Evolutionary conservation across 2,329 filamentous ascomycete genomes (phyloP), one percentile per base, ranked within the genome.

Genomic region (Diaporthe eres): DNA sequence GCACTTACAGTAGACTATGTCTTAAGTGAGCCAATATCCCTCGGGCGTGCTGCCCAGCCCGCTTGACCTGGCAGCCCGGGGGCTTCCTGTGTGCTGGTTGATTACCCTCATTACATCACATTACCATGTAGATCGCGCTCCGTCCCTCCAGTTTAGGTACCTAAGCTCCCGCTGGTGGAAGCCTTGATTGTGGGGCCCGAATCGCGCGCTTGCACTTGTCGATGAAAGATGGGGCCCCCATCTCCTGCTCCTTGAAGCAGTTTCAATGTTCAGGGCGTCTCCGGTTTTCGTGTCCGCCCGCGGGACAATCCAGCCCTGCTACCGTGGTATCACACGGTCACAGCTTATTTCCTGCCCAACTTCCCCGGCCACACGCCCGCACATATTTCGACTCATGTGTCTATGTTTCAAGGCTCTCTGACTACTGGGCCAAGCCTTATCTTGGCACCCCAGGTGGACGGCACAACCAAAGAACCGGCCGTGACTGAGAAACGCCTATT

Each of bases 41-140:
- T n/a, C 39, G 4, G 42, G 28, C 42, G 25, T 4, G 5, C 4
- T 51, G 44, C 28, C 44, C 61, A 49, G 44, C 28, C 42, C 61
- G 61, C 61, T 28, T n/a, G 28, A 44, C 13, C 39, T 63, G 60
- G 31, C 57, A 39, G 57, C 22, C 19, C 34, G 31, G 57, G 57
- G 60, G 42, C 7, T 10, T 25, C 9, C 3, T 37, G 28, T 31
- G 44, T 19, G 19, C 47, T 68, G 63, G 47, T n/a, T 68, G 63
- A 68, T 68, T 68, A 37, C 49, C 22, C 44, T 68, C 63, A 68
- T 68, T 68, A 68, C 63, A 68, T 68, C 63, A 68, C 63, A 68
- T 68, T 68, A 34, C 25, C 42, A 13, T 49, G 61, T 17, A 51
- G 44, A 68, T 68, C 39, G n/a, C 39, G 44, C 22, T 34, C 63